Conservation (phyloP, 2,329 filamentous ascomycete genomes). For the Botryotinia globosa region DNA sequence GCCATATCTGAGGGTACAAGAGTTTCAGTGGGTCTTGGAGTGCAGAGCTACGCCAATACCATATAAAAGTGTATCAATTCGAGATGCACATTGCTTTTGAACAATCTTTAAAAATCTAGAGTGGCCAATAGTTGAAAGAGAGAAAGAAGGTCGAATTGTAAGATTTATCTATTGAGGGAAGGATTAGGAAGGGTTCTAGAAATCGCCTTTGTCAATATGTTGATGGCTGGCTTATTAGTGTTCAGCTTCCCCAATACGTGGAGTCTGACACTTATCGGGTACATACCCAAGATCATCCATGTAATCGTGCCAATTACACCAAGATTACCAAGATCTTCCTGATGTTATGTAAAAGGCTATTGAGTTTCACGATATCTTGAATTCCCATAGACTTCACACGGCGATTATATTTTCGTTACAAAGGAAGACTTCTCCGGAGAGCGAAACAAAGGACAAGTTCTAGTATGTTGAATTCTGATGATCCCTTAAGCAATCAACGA, state of each 20-base stretch:
- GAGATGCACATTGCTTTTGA: constrained; percentile 6
- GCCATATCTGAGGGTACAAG: constrained; percentile 31
- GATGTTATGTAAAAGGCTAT: not conserved
- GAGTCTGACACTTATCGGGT: not conserved
- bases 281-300: not conserved
- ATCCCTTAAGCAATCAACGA: not conserved
- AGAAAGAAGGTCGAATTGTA: not conserved
- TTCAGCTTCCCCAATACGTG: constrained; percentile 11
- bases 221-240: not conserved
- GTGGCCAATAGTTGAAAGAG: not conserved
- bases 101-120: not conserved
- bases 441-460: not conserved
- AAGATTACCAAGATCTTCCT: not conserved
- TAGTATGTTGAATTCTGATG: not conserved
- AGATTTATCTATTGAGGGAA: constrained; percentile 10
- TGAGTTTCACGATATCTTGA: not conserved
- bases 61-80: not conserved
- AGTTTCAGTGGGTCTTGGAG: constrained; percentile 28
- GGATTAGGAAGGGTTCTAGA: constrained; percentile 3
- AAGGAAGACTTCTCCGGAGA: not conserved
- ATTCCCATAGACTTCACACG: not conserved
- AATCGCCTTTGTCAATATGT: constrained; percentile 15
- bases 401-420: not conserved
- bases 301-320: not conserved
- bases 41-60: not conserved